Conservation (phyloP, 2,329 filamentous ascomycete genomes). For the Penicillium sp. region DNA sequence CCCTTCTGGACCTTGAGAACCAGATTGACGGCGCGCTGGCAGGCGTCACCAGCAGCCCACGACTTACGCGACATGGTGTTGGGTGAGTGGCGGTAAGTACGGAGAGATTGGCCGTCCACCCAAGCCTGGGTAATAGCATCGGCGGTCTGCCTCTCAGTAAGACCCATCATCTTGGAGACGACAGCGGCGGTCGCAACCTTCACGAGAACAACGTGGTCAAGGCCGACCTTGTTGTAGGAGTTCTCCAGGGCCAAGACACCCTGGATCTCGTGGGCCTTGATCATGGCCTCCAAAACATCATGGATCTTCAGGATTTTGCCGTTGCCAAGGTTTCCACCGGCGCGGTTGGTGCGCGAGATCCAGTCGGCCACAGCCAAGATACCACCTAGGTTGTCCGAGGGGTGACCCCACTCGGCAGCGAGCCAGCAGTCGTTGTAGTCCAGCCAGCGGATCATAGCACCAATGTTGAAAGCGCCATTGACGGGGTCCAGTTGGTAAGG, state of each 20-base stretch:
- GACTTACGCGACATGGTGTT: slow-evolving; percentile 99
- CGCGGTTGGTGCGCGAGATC: slow-evolving; percentile 91
- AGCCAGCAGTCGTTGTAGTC: slow-evolving; percentile 99
- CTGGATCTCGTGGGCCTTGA: slow-evolving; percentile 99
- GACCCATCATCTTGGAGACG: slow-evolving; percentile 89
- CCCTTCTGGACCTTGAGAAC: slow-evolving; percentile 88
- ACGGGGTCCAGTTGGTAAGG: slow-evolving; percentile 92
- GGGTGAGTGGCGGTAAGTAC: slow-evolving; percentile 94
- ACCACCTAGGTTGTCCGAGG: slow-evolving; percentile 94
- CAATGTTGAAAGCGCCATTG: slow-evolving; percentile 97
- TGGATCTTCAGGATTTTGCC: slow-evolving; percentile 82
- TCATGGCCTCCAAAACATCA: slow-evolving; percentile 94
- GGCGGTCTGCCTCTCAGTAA: slow-evolving; percentile 85
- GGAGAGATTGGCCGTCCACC: slow-evolving; percentile 92
- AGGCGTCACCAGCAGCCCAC: slow-evolving; percentile 97
- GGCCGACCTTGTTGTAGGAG: slow-evolving; percentile 96
- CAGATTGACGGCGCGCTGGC: slow-evolving; percentile 89
- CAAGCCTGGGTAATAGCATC: slow-evolving; percentile 96
- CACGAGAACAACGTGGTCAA: slow-evolving; percentile 96
- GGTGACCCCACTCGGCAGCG: slow-evolving; percentile 97
- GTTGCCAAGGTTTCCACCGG: slow-evolving; percentile 68
- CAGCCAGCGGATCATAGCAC: slow-evolving; percentile 97
- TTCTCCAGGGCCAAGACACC: slow-evolving; percentile 95
- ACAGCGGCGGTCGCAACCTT: slow-evolving; percentile 96
- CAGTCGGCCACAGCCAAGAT: slow-evolving; percentile 97